Base-by-base conservation (phyloP, 1,284 basidiomycete genomes). In the Ustilago sp. region DNA sequence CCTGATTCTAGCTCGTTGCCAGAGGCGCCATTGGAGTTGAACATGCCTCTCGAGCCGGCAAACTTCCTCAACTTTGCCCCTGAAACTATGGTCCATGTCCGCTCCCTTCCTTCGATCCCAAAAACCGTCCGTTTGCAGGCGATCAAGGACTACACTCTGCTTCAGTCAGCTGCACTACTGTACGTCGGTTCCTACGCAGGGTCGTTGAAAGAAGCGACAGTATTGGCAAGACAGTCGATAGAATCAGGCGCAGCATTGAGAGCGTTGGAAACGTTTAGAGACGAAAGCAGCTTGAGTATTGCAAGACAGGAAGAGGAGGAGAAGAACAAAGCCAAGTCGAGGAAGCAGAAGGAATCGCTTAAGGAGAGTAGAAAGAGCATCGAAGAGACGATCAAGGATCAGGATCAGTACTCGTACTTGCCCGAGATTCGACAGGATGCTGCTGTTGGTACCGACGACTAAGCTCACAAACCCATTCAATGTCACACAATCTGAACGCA, bases 111-210 rank as follows among this genome's bases (percentile, higher is more conserved):
- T 31, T 70, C 68, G 9, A 80, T 85, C 36, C 84, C 84, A 0
- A 56, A 57, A 13, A 65, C 63, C 12, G 74, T 78, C 4, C 57
- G 83, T 8, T 56, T 86, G 3, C 55, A 67, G 8, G 83, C 84
- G 3, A 28, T 86, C 47, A 72, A 60, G 39, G 80, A 83, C 60
- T 86, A 85, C 63, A 85, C 83, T 15, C 59, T 86, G 0, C 56
- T 86, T 8, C 83, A 86, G 52, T 62, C 83, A 15, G 73, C 83
- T 6, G 84, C 84, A 7, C 63, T 84, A 28, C 74, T 86, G 17
- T 83, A 81, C 59, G 80, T 86, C 15, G 83, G 79, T 9, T 74
- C 73, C 8, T 73, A 76, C 41, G 82, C 69, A 8, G 0, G 19
- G 9, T 54, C 68, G 1, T 53, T 82, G 5, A 19, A 59, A 4